A percentile compares a stretch with the other conserved stretches of the same genome.
These are phyloP conservation scores for Arthrobotrys sphaeroides DNA, from an alignment of 2,329 filamentous ascomycete genomes.

Conservation along the genomic window DNA sequence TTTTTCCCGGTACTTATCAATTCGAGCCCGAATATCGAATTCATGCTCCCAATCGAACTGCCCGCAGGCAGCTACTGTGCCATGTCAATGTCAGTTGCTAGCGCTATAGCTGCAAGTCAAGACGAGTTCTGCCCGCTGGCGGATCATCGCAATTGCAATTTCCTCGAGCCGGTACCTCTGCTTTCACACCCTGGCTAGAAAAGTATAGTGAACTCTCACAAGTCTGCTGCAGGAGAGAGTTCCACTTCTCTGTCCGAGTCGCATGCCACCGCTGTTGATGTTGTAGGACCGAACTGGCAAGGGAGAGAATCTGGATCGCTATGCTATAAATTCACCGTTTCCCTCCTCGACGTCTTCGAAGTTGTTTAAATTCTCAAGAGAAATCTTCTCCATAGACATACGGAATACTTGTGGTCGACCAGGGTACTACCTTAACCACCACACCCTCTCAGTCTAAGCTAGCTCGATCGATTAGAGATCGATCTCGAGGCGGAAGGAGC, in stretches of 20 bases:
- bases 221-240: slow-evolving; percentile 29
- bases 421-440: background rate
- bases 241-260: slow-evolving; percentile 2
- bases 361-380: background rate
- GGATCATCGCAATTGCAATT: background rate
- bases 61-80: background rate
- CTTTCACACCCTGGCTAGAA: background rate
- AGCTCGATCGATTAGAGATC: slow-evolving; percentile 1
- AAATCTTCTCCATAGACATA: no score
- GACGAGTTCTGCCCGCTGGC: background rate
- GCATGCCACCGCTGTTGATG: background rate
- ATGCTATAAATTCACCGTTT: slow-evolving; percentile 12
- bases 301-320: background rate
- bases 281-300: background rate
- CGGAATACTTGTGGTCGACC: no score
- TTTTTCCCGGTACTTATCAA: background rate
- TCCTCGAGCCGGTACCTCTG: background rate
- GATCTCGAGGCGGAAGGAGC: background rate
- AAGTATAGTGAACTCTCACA: slow-evolving; percentile 12
- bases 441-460: background rate
- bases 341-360: background rate
- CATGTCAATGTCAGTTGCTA: no score
- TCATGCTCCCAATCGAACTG: background rate
- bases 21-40: background rate
- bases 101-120: background rate